phyloP scores from a whole-genome alignment of 2,329 filamentous ascomycete species.

The Fusarium sororula region DNA sequence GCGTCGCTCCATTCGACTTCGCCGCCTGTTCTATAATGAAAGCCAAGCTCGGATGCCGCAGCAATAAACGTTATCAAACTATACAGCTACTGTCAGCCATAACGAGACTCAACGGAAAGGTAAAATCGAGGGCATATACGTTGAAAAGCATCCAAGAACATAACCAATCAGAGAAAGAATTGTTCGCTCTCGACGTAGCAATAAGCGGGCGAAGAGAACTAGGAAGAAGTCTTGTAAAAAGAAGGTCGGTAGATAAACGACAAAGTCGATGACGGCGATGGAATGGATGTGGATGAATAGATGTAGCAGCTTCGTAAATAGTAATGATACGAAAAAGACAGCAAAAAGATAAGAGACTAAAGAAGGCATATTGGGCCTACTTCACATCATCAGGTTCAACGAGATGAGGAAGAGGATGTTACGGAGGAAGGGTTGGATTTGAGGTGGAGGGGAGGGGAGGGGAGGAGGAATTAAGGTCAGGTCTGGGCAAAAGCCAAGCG shows the following conservation, averaged over 20 bases:
- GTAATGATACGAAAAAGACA: conserved; percentile 41
- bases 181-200: conserved; percentile 39
- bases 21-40: conserved; percentile 44
- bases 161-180: conserved; percentile 32
- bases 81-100: conserved; percentile 12
- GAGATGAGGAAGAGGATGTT: background rate
- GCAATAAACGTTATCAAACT: conserved; percentile 42
- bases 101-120: background rate
- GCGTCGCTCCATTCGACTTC: conserved; percentile 46
- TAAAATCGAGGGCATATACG: conserved; percentile 23
- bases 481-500: conserved; percentile 36
- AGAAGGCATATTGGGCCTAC: conserved; percentile 36
- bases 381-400: conserved; percentile 28
- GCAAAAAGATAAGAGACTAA: conserved; percentile 42
- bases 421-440: background rate
- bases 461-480: conserved; percentile 8
- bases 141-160: conserved; percentile 32
- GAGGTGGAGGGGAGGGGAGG: conserved; percentile 4
- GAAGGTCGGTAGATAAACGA: conserved; percentile 44
- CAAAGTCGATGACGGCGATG: conserved; percentile 38
- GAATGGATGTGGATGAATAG: conserved; percentile 40
- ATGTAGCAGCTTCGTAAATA: conserved; percentile 42
- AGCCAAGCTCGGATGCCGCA: conserved; percentile 45
- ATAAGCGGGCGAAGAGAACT: conserved; percentile 34
- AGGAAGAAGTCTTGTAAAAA: conserved; percentile 40